Percentiles rank a stretch among this genome's conserved stretches.
Evolutionary conservation across 2,329 filamentous ascomycete species (phyloP).

Genomic region (Cladophialophora exuberans): DNA sequence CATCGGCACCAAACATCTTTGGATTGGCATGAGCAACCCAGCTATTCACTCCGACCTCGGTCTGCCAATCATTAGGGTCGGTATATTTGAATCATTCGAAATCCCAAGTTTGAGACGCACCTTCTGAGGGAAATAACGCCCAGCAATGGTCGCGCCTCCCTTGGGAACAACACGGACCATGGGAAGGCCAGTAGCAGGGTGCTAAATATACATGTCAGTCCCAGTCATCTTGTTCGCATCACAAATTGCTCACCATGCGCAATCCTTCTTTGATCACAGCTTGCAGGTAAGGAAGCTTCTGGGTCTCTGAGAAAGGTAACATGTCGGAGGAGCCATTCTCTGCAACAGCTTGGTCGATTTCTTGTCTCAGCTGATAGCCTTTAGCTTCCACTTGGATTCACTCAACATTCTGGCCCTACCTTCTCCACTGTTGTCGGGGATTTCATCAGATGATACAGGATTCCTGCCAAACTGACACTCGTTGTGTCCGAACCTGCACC

Average conservation of each 20-base stretch:
- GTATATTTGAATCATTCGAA: no score
- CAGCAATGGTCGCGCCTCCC: constrained; percentile 47
- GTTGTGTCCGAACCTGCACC: constrained; percentile 78
- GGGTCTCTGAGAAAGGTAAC: constrained; percentile 64
- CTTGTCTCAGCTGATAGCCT: constrained; percentile 18
- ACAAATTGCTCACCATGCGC: no score
- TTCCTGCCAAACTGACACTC: constrained; percentile 69
- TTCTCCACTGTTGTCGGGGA: constrained; percentile 48
- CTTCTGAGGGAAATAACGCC: constrained; percentile 47
- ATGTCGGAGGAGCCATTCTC: constrained; percentile 40
- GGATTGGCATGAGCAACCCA: constrained; percentile 52
- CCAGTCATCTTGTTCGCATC: no score
- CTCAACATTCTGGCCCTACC: not conserved
- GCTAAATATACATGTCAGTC: no score
- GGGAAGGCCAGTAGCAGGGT: constrained; percentile 72
- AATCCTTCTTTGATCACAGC: constrained; percentile 78
- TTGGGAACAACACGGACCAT: constrained; percentile 67
- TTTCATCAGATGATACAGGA: constrained; percentile 75
- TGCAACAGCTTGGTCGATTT: constrained; percentile 26
- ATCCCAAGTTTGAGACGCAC: constrained; percentile 10
- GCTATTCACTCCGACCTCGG: constrained; percentile 50
- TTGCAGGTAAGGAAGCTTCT: constrained; percentile 71
- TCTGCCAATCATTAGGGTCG: no score
- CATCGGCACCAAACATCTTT: constrained; percentile 48
- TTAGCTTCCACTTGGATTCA: constrained; percentile 2